Conservation (phyloP, 192 early-diverging fungal species). For the Coemansia sp. region DNA sequence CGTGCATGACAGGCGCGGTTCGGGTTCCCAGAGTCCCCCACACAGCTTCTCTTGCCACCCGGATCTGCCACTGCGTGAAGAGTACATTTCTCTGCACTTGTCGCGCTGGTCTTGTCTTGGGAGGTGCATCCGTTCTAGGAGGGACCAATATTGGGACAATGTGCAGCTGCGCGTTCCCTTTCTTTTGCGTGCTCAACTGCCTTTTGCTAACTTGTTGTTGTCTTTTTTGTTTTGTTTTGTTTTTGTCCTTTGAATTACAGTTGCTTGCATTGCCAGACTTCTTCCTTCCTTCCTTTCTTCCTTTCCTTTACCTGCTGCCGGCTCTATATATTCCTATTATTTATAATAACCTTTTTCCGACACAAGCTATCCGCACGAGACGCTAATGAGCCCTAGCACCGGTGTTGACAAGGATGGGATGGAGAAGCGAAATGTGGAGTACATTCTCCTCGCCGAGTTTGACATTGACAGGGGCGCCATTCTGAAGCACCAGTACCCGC, state of each 20-base stretch:
- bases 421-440: conserved; percentile 65
- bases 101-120: neutral
- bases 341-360: conserved; percentile 4
- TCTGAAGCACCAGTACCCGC: conserved; percentile 86
- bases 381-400: conserved; percentile 20
- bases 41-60: no score
- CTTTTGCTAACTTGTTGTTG: neutral
- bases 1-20: no score
- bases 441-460: conserved; percentile 91
- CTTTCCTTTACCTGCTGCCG: neutral
- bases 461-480: conserved; percentile 92
- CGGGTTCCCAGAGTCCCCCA: no score
- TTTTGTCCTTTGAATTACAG: neutral
- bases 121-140: neutral
- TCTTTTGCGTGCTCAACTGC: neutral
- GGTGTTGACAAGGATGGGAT: conserved; percentile 15
- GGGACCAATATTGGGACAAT: neutral
- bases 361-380: neutral
- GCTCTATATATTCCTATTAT: no score
- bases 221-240: neutral
- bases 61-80: no score
- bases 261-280: neutral
- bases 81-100: neutral
- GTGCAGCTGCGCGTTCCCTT: neutral
- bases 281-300: conserved; percentile 12